phyloP scores from a whole-genome alignment of 2,329 filamentous ascomycete genomes.

The Claviceps paspali region DNA sequence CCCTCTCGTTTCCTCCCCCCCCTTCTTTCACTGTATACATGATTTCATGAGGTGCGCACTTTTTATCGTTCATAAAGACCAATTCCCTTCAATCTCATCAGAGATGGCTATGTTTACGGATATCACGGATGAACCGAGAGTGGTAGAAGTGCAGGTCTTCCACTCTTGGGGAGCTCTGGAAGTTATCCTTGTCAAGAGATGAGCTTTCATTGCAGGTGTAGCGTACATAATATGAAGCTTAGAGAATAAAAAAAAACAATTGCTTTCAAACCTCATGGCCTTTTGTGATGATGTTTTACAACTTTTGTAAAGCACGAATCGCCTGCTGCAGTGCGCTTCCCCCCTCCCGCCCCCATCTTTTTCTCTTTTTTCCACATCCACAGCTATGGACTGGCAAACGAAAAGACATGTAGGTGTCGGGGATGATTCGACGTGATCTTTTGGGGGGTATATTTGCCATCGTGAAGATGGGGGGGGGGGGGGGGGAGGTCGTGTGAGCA shows the following conservation, averaged over 20 bases:
- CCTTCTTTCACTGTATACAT: neutral
- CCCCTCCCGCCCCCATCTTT: no score
- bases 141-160: conserved; percentile 21
- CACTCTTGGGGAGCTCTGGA: neutral
- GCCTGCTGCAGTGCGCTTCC: no score
- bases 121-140: conserved; percentile 2
- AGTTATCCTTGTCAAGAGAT: neutral
- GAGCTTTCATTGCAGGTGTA: no score
- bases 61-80: neutral
- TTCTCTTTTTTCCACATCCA: no score
- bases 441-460: no score
- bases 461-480: no score
- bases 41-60: neutral
- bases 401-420: no score
- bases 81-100: neutral
- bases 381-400: no score
- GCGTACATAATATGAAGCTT: neutral
- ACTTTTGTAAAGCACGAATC: no score
- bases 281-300: neutral
- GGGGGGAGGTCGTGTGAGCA: no score
- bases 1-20: neutral
- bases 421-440: no score
- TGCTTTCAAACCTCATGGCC: conserved; percentile 1
- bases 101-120: neutral
- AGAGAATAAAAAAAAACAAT: conserved; percentile 15